Evolutionary conservation across 352 stramenopile genomes (phyloP), one percentile per base, ranked within the genome.

Genomic region (Aphanomyces invadans): DNA sequence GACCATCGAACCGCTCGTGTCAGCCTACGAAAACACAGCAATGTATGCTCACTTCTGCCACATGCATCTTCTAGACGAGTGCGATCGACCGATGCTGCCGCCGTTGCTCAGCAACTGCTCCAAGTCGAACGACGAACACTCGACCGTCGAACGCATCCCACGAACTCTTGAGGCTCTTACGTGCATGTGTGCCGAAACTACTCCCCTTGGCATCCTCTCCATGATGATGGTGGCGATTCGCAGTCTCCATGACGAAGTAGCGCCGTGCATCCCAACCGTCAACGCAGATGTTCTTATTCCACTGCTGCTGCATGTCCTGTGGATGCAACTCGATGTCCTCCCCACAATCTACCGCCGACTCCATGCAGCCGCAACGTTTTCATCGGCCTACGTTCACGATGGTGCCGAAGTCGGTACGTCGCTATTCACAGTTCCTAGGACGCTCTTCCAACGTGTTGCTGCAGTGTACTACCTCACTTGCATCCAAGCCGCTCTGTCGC

Each of bases 381-480:
- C 60, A 0, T 57, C 23, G 4, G 49, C 23, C 26, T 53, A 65
- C 33, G 46, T 65, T 10, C 21, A 21, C 12, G 60, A 67, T 10
- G 60, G 60, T 31, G 31, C 60, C 26, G 60, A 67, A 57, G 60
- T 39, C 25, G 60, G 60, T 67, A 46, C 23, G 36, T 32, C 44
- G 29, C 10, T n/a, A n/a, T n/a, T n/a, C 11, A 48, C 25, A 19
- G n/a, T 55, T 44, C 26, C 12, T 56, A 9, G 19, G 42, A 17
- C 1, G 15, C 3, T 59, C 9, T 36, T 3, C 15, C 39, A 67
- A 21, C 17, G 25, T 29, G 12, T 29, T 33, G n/a, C 32, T 48
- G 46, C 57, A 67, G 60, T 51, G n/a, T 67, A 67, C 49, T 67
- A 67, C 49, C 38, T 67, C 21, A 67, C 60, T 17, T 67, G 60